Percentiles rank a stretch among this genome's conserved stretches.
These are phyloP conservation scores for Talaromyces sp. DNA, from an alignment of 2,329 filamentous ascomycete genomes.

Conservation along the genomic window DNA sequence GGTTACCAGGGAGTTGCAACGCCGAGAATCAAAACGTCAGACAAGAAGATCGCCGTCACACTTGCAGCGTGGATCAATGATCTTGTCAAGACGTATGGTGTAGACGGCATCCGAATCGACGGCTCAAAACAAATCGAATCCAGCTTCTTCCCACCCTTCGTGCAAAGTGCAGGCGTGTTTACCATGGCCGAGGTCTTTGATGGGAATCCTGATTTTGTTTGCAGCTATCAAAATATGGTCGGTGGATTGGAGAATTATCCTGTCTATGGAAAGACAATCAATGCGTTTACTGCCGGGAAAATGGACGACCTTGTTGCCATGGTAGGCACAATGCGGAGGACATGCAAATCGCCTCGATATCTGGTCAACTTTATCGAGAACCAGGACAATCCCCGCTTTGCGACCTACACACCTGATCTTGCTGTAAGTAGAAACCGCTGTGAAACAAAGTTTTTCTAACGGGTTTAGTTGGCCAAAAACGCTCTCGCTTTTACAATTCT, in stretches of 20 bases:
- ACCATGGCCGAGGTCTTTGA: constrained; percentile 42
- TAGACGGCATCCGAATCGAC: constrained; percentile 46
- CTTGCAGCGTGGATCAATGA: constrained; percentile 33
- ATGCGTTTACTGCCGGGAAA: constrained; percentile 22
- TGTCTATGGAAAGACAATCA: constrained; percentile 21
- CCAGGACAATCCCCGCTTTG: constrained; percentile 54
- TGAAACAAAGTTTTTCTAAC: background rate
- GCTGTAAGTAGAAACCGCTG: constrained; percentile 21
- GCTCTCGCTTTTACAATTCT: constrained; percentile 56
- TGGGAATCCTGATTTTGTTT: constrained; percentile 27
- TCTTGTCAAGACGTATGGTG: constrained; percentile 33
- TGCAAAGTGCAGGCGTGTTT: constrained; percentile 32
- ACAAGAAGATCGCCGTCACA: constrained; percentile 27
- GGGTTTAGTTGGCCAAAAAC: constrained; percentile 50
- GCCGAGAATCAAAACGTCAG: constrained; percentile 39
- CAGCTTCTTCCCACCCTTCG: constrained; percentile 33
- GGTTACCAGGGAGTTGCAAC: constrained; percentile 42
- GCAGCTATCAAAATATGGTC: constrained; percentile 33
- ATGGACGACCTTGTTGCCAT: constrained; percentile 19
- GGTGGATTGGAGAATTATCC: constrained; percentile 42
- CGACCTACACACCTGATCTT: constrained; percentile 47
- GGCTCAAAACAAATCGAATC: constrained; percentile 41
- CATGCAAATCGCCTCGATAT: constrained; percentile 36
- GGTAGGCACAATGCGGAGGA: constrained; percentile 14
- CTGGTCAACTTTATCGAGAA: constrained; percentile 55